Conservation (phyloP, 306 rosid species). For the Echinosophora koreensis region DNA sequence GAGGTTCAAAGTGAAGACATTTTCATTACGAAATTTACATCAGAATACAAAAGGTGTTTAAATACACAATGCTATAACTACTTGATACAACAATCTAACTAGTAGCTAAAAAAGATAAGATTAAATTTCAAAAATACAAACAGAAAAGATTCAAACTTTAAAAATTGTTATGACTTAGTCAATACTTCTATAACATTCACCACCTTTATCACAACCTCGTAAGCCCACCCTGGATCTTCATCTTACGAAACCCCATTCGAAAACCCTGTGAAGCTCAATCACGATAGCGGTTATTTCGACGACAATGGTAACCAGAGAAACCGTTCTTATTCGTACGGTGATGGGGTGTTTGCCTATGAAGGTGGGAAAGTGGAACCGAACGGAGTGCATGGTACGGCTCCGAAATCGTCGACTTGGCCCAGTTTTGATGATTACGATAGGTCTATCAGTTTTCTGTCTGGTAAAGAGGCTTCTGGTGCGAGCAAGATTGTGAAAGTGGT, state of each 20-base stretch:
- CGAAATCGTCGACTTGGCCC: constrained; percentile 74
- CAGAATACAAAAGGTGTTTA: no score
- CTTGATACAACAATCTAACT: no score
- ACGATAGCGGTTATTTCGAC: constrained; percentile 55
- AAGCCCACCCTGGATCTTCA: constrained; percentile 37
- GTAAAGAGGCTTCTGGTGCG: constrained; percentile 51
- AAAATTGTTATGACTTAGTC: no score
- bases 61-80: no score
- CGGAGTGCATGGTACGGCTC: constrained; percentile 75
- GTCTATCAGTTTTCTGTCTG: constrained; percentile 62
- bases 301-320: constrained; percentile 40
- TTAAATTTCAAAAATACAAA: no score
- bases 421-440: constrained; percentile 83
- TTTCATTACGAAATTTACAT: no score
- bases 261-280: constrained; percentile 57
- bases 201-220: no score
- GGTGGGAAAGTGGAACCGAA: constrained; percentile 75
- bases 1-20: no score
- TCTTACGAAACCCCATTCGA: constrained; percentile 67
- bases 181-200: no score
- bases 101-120: no score
- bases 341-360: constrained; percentile 74
- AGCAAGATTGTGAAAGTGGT: constrained; percentile 74
- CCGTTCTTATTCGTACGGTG: constrained; percentile 54
- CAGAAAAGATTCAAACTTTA: no score